Conservation (phyloP, 139 green algal genomes). For the Chlamydomonas urium region DNA sequence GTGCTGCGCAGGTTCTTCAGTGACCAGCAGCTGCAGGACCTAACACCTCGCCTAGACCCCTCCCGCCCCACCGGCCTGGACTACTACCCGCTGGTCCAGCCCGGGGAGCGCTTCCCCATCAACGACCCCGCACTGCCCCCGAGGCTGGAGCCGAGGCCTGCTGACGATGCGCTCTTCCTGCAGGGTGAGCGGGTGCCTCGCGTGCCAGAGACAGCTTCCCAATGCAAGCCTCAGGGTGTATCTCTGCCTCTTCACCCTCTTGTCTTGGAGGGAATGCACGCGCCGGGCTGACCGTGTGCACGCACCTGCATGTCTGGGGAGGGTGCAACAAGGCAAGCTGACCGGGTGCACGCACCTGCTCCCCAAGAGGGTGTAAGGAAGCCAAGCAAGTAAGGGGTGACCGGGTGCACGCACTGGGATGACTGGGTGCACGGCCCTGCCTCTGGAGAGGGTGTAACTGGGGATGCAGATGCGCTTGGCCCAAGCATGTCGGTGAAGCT, state of each 20-base stretch:
- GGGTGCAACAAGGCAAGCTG: no score
- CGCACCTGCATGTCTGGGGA: not conserved
- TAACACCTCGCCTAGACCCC: conserved; percentile 61
- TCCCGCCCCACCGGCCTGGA: conserved; percentile 53
- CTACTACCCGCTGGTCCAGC: conserved; percentile 80
- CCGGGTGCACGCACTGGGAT: no score
- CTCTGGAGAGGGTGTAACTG: no score
- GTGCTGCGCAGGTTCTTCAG: conserved; percentile 80
- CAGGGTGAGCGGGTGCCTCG: no score
- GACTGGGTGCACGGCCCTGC: no score
- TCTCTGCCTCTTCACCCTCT: not conserved
- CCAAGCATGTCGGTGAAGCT: no score
- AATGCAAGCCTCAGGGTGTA: no score
- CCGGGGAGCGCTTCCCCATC: conserved; percentile 85
- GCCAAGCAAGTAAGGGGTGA: no score
- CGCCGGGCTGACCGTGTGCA: not conserved
- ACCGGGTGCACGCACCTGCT: not conserved
- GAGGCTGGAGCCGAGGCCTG: conserved; percentile 60
- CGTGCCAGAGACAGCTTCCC: no score
- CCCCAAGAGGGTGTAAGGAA: not conserved
- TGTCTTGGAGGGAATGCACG: not conserved
- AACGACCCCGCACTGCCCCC: conserved; percentile 67
- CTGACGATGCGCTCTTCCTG: conserved; percentile 67
- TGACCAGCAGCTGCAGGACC: conserved; percentile 60
- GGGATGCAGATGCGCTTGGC: no score